Percentiles rank a stretch among this genome's conserved stretches.
phyloP scores from a whole-genome alignment of 2,329 filamentous ascomycete genomes.

The Aureobasidium melanogenum region DNA sequence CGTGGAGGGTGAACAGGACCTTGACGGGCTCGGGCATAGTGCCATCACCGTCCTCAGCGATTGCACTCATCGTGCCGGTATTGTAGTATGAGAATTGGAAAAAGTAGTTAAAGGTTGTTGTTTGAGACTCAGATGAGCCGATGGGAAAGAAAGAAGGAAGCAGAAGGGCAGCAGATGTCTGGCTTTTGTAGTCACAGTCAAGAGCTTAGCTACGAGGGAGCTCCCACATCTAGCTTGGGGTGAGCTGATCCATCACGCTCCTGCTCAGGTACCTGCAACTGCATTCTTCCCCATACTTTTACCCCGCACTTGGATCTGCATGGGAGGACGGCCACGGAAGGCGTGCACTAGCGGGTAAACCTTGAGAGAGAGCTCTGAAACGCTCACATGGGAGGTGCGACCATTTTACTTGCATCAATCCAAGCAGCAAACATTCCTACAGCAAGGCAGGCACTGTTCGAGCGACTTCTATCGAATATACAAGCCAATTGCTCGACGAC shows the following conservation, averaged over 20 bases:
- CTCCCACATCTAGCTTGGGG: neutral
- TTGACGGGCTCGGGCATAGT: constrained; percentile 39
- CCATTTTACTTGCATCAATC: neutral
- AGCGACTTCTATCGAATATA: neutral
- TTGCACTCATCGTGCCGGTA: constrained; percentile 40
- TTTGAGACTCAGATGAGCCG: constrained; percentile 10
- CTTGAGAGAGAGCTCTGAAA: constrained; percentile 9
- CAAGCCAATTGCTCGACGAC: neutral
- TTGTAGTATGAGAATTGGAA: constrained; percentile 12
- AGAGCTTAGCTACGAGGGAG: neutral
- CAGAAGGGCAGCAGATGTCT: neutral
- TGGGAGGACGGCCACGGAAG: constrained; percentile 3
- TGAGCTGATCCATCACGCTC: constrained; percentile 7
- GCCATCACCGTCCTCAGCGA: constrained; percentile 31
- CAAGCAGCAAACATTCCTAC: neutral
- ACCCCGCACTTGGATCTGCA: constrained; percentile 10
- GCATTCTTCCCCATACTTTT: constrained; percentile 6
- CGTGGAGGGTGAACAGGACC: constrained; percentile 51
- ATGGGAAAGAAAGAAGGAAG: constrained; percentile 3
- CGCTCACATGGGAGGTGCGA: neutral
- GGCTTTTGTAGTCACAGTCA: constrained; percentile 5
- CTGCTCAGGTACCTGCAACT: constrained; percentile 1
- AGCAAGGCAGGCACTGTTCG: neutral
- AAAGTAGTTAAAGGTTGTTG: neutral
- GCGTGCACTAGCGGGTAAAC: constrained; percentile 9